Base-by-base conservation (phyloP, 106 monocot genomes). In the Dendrobium huoshanense region DNA sequence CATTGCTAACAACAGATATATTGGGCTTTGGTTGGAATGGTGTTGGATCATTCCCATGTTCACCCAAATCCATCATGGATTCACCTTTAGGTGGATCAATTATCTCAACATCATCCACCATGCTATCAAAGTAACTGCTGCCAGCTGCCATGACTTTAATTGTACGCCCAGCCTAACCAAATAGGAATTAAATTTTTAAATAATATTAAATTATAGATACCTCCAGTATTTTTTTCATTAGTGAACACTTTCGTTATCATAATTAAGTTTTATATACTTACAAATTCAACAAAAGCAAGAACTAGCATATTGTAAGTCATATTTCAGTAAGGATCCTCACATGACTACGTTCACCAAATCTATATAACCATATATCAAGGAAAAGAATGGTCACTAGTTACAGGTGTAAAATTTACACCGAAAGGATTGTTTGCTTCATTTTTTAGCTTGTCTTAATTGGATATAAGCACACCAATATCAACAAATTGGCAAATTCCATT, bases 21-120 rank as follows among this genome's bases (percentile, higher is more conserved):
- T 88, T 91, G n/a, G 91, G 84, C 78, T 98, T 98, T 54, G 98
- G 85, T 75, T 89, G 87, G 37, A 81, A 81, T 45, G 81, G 93
- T 56, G 73, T 67, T 56, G 84, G 85, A 25, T 95, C 98, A 80
- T 78, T 84, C 7, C 84, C 79, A 85, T 83, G 84, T 37, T 92
- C 94, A 77, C 45, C 54, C 10, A 82, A 81, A 77, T 91, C 89
- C 43, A 84, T 43, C 77, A 87, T 75, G 13, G 85, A 89, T 77
- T 89, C 94, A 48, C 65, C 79, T 81, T 91, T 89, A 9, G 87
- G 77, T 31, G 87, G 88, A 41, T 95, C 89, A 79, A 88, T 79
- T 68, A 89, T 72, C 79, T 94, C 92, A 61, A 89, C 84, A 75
- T 45, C 85, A 70, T 79, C 77, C 37, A 79, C 80, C 91, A 90